Evolutionary conservation across 2,329 filamentous ascomycete species (phyloP), one percentile per base, ranked within the genome.

Genomic region (Aspergillus luchuensis): DNA sequence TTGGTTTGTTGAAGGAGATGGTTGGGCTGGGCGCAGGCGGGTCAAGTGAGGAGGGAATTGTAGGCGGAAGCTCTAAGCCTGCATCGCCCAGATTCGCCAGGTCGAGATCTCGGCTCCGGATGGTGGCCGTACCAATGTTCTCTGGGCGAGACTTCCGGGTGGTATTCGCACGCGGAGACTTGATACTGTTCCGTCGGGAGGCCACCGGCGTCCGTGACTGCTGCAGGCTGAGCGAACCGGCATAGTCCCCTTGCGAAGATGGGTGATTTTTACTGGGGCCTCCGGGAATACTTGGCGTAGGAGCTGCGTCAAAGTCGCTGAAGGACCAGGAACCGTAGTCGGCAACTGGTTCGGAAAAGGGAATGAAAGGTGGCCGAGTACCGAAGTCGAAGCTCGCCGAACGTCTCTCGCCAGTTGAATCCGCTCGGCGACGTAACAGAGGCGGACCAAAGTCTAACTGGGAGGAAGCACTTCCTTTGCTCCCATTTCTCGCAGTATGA

Each of bases 281-380:
- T 52, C 84, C 89, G 36, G 91, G 92, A 38, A 97, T 84, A 28
- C 88, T 93, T 5, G 94, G 94, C 39, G 89, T 94, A 13, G 94
- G 93, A 25, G 92, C 93, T 55, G 92, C 90, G 72, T 95, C 90
- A 77, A 89, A 87, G 19, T 66, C 70, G 68, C 89, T 85, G 54
- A 77, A 71, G n/a, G 69, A 39, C 8, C 67, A 61, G 13, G 67
- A 60, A 17, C 71, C 69, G 55, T 72, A 65, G 6, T 64, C 66
- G n/a, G 71, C 64, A 5, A 80, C 62, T 1, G 78, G 76, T 57
- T 81, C 80, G 0, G 76, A 74, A 64, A 74, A 71, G 8, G 70
- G 43, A 3, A 76, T 56, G 38, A 79, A 74, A 3, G 76, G 69
- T 2, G 72, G 1, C 71, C 74, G 45, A 30, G 76, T 70, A 39